Base-by-base conservation (phyloP, 352 stramenopile genomes). In the Phytophthora crassamura region DNA sequence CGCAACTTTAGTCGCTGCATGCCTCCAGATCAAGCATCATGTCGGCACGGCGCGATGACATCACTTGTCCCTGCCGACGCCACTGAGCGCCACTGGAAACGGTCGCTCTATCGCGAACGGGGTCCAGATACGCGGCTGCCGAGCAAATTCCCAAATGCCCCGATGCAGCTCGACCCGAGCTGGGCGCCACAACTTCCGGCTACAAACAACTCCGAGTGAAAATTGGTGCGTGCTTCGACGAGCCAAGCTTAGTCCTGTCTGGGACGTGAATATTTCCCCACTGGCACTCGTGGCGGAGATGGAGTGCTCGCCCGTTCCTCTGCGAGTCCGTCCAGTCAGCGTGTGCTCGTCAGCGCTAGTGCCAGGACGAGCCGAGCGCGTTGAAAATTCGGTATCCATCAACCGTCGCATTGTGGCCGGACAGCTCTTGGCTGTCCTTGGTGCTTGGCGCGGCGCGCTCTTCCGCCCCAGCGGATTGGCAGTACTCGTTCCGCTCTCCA, bases 351-450 rank as follows among this genome's bases (percentile, higher is more conserved):
- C 47, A 34, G 42, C 32, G 42, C 15, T 25, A 48, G 36, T 54
- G 54, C 47, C 55, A 28, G 55, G 41, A 39, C 15, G 47, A 47
- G 20, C 20, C n/a, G n/a, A 15, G 36, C 6, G 14, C 20, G 34
- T 25, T 54, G 33, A 67, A 60, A 67, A 43, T 45, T 67, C 41
- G 30, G 15, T 60, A 67, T 67, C 59, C 59, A 67, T 56, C 34
- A 67, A 33, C 36, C 38, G 38, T 39, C 30, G 18, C 42, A 49
- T 64, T 59, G 59, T 60, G 48, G 36, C 59, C 34, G 22, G 42
- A 49, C 22, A 16, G 40, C 41, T 60, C 58, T 57, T 56, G 25
- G 42, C 55, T 60, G 32, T 34, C 28, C n/a, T n/a, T n/a, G n/a
- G n/a, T n/a, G n/a, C n/a, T n/a, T n/a, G n/a, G n/a, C n/a, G n/a